phyloP scores from a whole-genome alignment of 768 basidiomycete genomes.

The Pleurotus salmoneostramineus region DNA sequence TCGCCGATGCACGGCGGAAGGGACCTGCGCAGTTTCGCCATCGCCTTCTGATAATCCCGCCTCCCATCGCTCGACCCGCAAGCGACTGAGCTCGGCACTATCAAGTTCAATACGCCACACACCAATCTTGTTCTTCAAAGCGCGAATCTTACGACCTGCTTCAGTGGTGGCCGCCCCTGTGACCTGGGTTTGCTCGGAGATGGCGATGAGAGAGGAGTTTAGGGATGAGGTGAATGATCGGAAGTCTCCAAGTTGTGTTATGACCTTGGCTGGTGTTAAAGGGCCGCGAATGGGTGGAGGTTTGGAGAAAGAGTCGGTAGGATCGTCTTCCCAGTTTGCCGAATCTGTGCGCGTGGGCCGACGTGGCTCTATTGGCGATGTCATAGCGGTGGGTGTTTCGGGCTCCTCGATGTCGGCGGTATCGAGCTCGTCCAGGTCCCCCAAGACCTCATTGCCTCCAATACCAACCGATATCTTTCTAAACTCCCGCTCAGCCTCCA shows the following conservation, averaged over 20 bases:
- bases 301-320: constrained; percentile 49
- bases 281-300: constrained; percentile 45
- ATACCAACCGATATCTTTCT: constrained; percentile 73
- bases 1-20: constrained; percentile 29
- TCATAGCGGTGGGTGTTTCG: constrained; percentile 14
- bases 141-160: constrained; percentile 81
- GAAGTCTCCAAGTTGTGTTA: constrained; percentile 66
- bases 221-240: constrained; percentile 74
- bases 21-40: constrained; percentile 17
- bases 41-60: constrained; percentile 47
- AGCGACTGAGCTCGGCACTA: constrained; percentile 75
- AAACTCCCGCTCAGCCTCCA: constrained; percentile 78
- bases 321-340: constrained; percentile 33
- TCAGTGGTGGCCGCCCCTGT: constrained; percentile 84
- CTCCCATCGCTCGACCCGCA: constrained; percentile 80
- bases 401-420: constrained; percentile 25
- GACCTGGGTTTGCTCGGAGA: constrained; percentile 87
- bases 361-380: constrained; percentile 52
- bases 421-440: constrained; percentile 60
- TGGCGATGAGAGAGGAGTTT: constrained; percentile 66
- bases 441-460: constrained; percentile 71
- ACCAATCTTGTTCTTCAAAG: constrained; percentile 77
- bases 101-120: constrained; percentile 83
- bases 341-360: constrained; percentile 43
- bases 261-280: constrained; percentile 52